Conservation (phyloP, 306 rosid species). For the Vigna trinervia region DNA sequence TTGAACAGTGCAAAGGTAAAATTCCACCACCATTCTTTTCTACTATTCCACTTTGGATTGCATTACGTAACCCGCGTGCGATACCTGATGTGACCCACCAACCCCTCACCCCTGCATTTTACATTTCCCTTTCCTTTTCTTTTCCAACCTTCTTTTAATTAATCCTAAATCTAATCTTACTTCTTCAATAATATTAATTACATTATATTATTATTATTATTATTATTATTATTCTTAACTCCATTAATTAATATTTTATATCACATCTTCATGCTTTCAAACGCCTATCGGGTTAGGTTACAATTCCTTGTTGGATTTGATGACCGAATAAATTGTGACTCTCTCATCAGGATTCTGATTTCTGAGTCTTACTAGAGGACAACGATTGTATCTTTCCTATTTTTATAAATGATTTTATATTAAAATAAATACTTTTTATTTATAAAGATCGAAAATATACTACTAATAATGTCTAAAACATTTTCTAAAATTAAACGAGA, state of each 20-base stretch:
- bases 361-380: background rate
- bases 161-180: too few species aligned
- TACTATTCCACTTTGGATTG: slow-evolving; percentile 12
- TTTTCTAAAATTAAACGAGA: too few species aligned
- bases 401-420: too few species aligned
- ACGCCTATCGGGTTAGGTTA: slow-evolving; percentile 9
- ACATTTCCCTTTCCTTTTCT: background rate
- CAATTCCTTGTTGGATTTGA: slow-evolving; percentile 25
- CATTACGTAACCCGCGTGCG: slow-evolving; percentile 45
- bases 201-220: too few species aligned
- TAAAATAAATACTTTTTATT: too few species aligned
- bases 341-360: background rate
- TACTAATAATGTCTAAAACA: too few species aligned
- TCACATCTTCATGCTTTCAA: background rate
- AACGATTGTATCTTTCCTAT: too few species aligned
- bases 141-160: background rate
- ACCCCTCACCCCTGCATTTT: background rate
- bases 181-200: background rate
- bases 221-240: background rate
- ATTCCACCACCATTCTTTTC: slow-evolving; percentile 12
- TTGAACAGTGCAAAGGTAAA: slow-evolving; percentile 18
- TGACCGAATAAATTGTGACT: background rate
- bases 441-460: too few species aligned
- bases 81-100: slow-evolving; percentile 35
- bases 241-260: background rate